Evolutionary conservation across 768 basidiomycete species (phyloP), one percentile per base, ranked within the genome.

Genomic region (Suillus tomentosus): DNA sequence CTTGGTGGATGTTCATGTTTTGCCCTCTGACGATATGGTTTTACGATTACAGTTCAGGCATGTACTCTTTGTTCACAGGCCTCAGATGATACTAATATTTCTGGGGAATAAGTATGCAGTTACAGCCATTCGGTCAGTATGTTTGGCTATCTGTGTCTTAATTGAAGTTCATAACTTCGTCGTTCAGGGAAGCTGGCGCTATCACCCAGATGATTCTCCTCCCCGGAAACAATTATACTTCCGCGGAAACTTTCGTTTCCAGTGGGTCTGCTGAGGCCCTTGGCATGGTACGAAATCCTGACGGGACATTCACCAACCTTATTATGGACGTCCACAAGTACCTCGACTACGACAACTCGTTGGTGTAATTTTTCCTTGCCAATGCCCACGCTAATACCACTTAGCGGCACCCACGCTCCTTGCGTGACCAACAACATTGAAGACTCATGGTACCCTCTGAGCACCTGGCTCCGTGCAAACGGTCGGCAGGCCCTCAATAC

Each of bases 311-410:
- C 15, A 79, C 73, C 27, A 78, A 78, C 68, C 79, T 87, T 47
- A 74, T 88, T 63, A 82, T 88, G 68, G 87, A 88, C 67, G 85
- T 87, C 2, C 87, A 88, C 79, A 83, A 86, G 69, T 87, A 87
- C 74, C 80, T 85, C 58, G 86, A 88, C 71, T 76, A 70, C 19
- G 84, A 87, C 67, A 83, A 81, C 69, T 84, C 79, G 62, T 82
- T 71, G 73, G 79, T 63, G 22, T 63, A 74, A 75, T 59, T 43
- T 69, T 56, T 34, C 57, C 36, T 61, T 31, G 13, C 51, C 37
- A 53, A 7, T 24, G 27, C 55, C 13, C 19, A 59, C 0, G 53
- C 45, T 65, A n/a, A 57, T 15, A 9, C 9, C 47, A 10, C 73
- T 27, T 66, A 80, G 72, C 24, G 81, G 77, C 63, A 79, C 82